Conservation (phyloP, 352 stramenopile species). For the Phytopythium ostracodes region DNA sequence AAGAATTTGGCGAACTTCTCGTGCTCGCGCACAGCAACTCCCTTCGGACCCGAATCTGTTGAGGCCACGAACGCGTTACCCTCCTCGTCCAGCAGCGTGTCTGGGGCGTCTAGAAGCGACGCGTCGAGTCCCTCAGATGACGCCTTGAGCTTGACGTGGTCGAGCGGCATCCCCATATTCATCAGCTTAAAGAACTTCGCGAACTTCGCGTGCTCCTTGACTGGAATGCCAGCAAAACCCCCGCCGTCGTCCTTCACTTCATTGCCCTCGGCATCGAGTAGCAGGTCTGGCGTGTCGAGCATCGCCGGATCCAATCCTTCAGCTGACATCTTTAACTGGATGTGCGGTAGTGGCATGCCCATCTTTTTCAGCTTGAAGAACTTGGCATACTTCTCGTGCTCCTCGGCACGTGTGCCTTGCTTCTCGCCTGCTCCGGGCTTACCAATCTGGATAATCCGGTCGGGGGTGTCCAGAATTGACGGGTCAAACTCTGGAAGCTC, state of each 20-base stretch:
- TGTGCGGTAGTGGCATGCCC: conserved; percentile 90
- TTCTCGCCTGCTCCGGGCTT: conserved; percentile 50
- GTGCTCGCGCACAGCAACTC: conserved; percentile 27
- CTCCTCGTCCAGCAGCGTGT: conserved; percentile 47
- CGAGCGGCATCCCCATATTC: conserved; percentile 85
- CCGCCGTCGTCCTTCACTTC: conserved; percentile 28
- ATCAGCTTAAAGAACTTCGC: conserved; percentile 95
- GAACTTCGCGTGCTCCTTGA: conserved; percentile 89
- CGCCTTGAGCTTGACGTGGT: conserved; percentile 89
- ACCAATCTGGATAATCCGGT: conserved; percentile 86
- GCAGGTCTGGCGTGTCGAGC: conserved; percentile 68
- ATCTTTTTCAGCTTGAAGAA: conserved; percentile 97
- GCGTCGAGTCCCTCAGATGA: conserved; percentile 56
- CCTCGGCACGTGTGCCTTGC: conserved; percentile 45
- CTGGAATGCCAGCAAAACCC: conserved; percentile 35
- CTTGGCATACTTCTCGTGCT: conserved; percentile 74
- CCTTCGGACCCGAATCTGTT: conserved; percentile 5
- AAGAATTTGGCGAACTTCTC: conserved; percentile 92
- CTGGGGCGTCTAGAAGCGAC: conserved; percentile 91
- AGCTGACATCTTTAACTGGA: conserved; percentile 92
- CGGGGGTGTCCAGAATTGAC: conserved; percentile 59
- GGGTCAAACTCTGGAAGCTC: conserved; percentile 51
- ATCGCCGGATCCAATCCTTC: conserved; percentile 89
- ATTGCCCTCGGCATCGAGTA: conserved; percentile 62
- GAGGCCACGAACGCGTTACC: conserved; percentile 34